Conservation (phyloP, 2,329 filamentous ascomycete species). For the Metarhizium robertsii region DNA sequence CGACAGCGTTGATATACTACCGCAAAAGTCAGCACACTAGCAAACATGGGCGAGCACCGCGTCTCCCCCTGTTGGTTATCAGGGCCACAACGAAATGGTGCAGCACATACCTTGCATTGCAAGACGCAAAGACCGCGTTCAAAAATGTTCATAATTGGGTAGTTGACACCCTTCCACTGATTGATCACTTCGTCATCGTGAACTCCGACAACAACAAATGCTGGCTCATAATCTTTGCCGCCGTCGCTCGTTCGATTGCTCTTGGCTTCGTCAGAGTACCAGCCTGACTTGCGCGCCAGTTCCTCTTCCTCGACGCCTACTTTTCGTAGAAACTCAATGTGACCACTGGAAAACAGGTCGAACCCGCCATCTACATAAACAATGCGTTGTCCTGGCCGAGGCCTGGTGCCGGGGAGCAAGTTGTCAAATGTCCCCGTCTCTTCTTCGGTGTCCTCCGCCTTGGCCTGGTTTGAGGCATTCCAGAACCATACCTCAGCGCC, state of each 20-base stretch:
- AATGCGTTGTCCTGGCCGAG: constrained; percentile 69
- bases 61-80: neutral
- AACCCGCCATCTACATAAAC: constrained; percentile 96
- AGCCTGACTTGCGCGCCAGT: constrained; percentile 57
- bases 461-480: constrained; percentile 45
- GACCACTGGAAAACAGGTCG: constrained; percentile 91
- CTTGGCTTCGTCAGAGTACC: constrained; percentile 60
- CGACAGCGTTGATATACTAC: constrained; percentile 75
- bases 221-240: constrained; percentile 68
- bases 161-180: constrained; percentile 93
- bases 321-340: constrained; percentile 84
- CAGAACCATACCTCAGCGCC: constrained; percentile 84
- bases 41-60: neutral
- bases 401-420: constrained; percentile 62
- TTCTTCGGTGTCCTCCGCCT: constrained; percentile 33
- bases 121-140: constrained; percentile 92
- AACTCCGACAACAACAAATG: constrained; percentile 84
- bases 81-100: neutral
- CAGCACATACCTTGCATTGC: constrained; percentile 68
- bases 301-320: constrained; percentile 68
- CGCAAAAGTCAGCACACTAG: neutral
- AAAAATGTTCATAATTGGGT: constrained; percentile 99
- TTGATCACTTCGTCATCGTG: constrained; percentile 96
- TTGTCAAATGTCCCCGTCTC: constrained; percentile 57
- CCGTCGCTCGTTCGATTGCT: constrained; percentile 47